Percentiles rank a stretch among this genome's conserved stretches.
Conservation (phyloP, 1,284 basidiomycete species). For the Mycosarcoma mackinlayi region DNA sequence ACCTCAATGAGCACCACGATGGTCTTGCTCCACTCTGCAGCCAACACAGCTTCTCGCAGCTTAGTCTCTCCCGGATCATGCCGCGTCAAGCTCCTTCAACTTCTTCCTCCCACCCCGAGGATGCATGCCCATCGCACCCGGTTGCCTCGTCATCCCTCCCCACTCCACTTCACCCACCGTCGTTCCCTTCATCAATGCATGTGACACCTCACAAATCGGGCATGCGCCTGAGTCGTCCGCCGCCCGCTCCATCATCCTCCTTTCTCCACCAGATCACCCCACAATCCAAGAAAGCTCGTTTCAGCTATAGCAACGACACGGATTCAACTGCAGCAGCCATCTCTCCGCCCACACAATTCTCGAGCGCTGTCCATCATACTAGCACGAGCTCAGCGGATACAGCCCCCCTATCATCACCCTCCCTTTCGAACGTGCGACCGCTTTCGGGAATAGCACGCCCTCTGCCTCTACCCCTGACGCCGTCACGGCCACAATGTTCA, state of each 20-base stretch:
- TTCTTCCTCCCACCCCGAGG: not conserved
- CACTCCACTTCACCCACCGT: not conserved
- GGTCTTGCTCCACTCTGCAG: constrained; percentile 1
- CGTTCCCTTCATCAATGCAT: not conserved
- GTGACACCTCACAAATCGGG: constrained; percentile 16
- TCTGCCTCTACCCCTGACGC: constrained; percentile 16
- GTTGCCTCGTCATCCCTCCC: constrained; percentile 2
- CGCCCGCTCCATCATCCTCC: constrained; percentile 20
- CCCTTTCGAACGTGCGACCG: constrained; percentile 17
- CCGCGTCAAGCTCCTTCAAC: constrained; percentile 10
- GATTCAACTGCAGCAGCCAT: not conserved
- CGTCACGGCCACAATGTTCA: constrained; percentile 19
- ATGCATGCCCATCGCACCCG: not conserved
- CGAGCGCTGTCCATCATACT: not conserved
- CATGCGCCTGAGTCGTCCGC: constrained; percentile 32
- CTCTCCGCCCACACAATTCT: constrained; percentile 9
- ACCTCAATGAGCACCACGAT: constrained; percentile 3
- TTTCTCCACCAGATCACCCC: constrained; percentile 12
- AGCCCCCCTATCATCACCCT: constrained; percentile 8
- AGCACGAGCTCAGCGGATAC: constrained; percentile 10
- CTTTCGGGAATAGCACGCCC: constrained; percentile 34
- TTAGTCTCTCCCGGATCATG: constrained; percentile 22
- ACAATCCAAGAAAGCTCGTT: constrained; percentile 23
- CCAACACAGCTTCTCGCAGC: constrained; percentile 15
- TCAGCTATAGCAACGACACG: constrained; percentile 1